phyloP scores from a whole-genome alignment of 2,329 filamentous ascomycete genomes.

The Monosporascus sp. region DNA sequence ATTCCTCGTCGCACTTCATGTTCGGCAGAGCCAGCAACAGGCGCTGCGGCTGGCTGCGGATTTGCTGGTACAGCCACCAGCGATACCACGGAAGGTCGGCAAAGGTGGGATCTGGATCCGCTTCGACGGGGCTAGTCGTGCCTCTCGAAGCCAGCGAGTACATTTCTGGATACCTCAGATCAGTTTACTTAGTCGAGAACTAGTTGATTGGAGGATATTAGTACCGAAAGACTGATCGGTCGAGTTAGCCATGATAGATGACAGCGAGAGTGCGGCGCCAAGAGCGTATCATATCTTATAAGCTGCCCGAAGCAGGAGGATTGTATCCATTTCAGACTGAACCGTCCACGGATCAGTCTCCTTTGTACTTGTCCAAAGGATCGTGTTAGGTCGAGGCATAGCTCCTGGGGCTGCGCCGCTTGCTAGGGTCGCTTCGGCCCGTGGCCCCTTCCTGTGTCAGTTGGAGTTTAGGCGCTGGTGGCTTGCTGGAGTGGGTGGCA shows the following conservation, averaged over 20 bases:
- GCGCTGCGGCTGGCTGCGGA: conserved; percentile 6
- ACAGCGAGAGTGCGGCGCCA: background rate
- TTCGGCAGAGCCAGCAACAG: conserved; percentile 7
- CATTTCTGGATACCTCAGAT: background rate
- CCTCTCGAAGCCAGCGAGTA: background rate
- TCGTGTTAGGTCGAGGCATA: background rate
- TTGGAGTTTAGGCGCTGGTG: background rate
- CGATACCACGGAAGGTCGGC: conserved; percentile 5
- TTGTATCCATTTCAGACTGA: background rate
- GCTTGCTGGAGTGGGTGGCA: background rate
- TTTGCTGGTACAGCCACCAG: conserved; percentile 6
- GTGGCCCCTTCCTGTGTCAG: background rate
- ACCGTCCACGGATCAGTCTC: background rate
- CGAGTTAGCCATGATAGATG: background rate
- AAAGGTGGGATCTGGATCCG: background rate
- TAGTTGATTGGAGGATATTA: background rate
- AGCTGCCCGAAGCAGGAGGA: background rate
- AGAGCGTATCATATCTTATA: background rate
- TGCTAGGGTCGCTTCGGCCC: background rate
- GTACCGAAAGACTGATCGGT: background rate
- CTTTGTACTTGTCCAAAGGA: background rate
- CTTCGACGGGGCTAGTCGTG: background rate
- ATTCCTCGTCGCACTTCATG: background rate
- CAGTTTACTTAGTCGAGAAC: background rate
- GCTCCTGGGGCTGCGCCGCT: background rate